Evolutionary conservation across 202 grass and related monocot genomes (phyloP).

Genomic region (Elaeis oleifera): DNA sequence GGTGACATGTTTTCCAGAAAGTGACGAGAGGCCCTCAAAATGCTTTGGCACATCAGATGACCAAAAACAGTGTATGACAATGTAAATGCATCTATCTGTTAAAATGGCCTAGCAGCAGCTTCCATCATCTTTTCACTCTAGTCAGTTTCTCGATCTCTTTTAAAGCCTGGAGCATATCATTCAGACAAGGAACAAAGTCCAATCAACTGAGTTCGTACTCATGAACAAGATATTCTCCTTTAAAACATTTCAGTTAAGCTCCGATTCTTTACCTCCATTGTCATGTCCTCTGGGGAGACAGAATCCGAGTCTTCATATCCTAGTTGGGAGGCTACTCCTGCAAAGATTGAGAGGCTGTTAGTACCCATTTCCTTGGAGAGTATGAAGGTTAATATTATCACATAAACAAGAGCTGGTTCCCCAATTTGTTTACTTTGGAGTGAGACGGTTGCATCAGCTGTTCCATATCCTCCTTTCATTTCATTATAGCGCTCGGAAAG

Average conservation of each 20-base stretch:
- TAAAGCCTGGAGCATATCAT: constrained; percentile 33
- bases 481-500: constrained; percentile 53
- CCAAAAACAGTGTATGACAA: too few species aligned
- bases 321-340: constrained; percentile 54
- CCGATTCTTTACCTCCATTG: constrained; percentile 49
- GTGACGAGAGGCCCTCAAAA: too few species aligned
- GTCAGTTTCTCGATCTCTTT: constrained; percentile 64
- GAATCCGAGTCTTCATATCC: constrained; percentile 44
- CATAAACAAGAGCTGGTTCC: too few species aligned
- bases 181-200: too few species aligned
- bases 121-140: constrained; percentile 68
- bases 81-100: not conserved
- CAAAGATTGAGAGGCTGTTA: constrained; percentile 19
- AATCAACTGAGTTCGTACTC: too few species aligned
- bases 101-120: constrained; percentile 72
- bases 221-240: not conserved
- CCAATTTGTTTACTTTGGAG: constrained; percentile 51
- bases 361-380: too few species aligned
- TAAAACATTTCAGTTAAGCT: not conserved
- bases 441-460: constrained; percentile 67
- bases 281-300: constrained; percentile 56
- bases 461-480: constrained; percentile 61
- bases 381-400: too few species aligned
- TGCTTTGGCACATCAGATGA: too few species aligned
- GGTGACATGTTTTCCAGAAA: too few species aligned